Percentiles rank a stretch among this genome's conserved stretches.
Evolutionary conservation across 495 filamentous ascomycete species (phyloP).

Genomic region (Neurospora sublineolata): DNA sequence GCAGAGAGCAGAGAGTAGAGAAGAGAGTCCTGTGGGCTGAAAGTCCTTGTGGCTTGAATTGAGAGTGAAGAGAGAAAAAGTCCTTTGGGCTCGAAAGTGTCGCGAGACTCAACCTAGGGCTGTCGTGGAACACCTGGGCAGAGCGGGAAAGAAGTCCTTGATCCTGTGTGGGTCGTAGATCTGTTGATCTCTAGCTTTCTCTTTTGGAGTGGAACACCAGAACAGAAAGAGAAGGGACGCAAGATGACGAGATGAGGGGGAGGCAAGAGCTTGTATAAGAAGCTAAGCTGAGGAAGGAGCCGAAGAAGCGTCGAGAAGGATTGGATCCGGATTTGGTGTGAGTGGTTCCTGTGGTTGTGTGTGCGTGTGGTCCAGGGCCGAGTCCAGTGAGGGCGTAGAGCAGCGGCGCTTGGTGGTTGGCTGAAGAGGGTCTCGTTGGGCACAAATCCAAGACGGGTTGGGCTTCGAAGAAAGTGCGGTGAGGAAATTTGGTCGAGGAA

Average conservation of each 20-base stretch:
- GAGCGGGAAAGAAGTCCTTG: neutral
- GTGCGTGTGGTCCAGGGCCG: neutral
- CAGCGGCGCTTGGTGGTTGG: neutral
- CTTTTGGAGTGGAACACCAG: neutral
- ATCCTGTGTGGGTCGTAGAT: slow-evolving; percentile 1
- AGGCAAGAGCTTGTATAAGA: neutral
- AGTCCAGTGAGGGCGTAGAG: neutral
- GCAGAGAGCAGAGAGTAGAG: slow-evolving; percentile 7
- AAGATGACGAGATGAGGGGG: neutral
- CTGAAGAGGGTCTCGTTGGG: slow-evolving; percentile 22
- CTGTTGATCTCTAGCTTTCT: neutral
- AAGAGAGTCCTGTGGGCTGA: slow-evolving; percentile 14
- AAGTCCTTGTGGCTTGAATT: neutral
- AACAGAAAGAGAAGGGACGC: neutral
- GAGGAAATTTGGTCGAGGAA: slow-evolving; percentile 20
- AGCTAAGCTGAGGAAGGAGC: neutral
- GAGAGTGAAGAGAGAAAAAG: neutral
- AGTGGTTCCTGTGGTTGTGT: neutral
- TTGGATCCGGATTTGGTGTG: neutral
- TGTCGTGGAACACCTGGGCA: slow-evolving; percentile 1
- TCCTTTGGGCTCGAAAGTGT: neutral
- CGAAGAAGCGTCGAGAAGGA: neutral
- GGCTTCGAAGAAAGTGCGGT: slow-evolving; percentile 27
- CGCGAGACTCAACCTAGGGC: slow-evolving; percentile 1
- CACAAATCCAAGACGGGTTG: slow-evolving; percentile 33